Evolutionary conservation across 345 rosid genomes (phyloP).

Genomic region (Abelmoschus esculentus): DNA sequence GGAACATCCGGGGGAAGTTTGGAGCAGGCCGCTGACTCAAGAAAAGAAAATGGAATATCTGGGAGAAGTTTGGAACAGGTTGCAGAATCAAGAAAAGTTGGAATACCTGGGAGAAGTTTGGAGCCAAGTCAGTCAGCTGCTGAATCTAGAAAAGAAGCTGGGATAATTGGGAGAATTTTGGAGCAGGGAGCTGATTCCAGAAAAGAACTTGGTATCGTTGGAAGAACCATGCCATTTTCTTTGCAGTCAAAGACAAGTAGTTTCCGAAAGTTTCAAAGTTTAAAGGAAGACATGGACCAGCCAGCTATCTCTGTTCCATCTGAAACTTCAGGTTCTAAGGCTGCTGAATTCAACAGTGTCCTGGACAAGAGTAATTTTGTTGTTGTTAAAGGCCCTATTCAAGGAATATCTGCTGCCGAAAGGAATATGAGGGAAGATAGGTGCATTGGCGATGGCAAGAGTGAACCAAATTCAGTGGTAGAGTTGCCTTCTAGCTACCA

Average conservation of each 20-base stretch:
- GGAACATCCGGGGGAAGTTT: background rate
- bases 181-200: conserved; percentile 15
- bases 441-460: conserved; percentile 37
- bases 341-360: conserved; percentile 32
- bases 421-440: conserved; percentile 51
- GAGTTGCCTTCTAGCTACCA: conserved; percentile 49
- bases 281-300: conserved; percentile 56
- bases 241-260: conserved; percentile 74
- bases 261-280: conserved; percentile 45
- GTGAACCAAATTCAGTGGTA: conserved; percentile 32
- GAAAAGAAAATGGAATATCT: conserved; percentile 43
- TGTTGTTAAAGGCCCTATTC: conserved; percentile 35
- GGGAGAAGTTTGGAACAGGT: conserved; percentile 9
- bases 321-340: conserved; percentile 38
- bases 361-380: conserved; percentile 38
- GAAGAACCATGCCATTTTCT: conserved; percentile 95
- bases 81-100: conserved; percentile 10
- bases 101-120: conserved; percentile 11
- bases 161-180: conserved; percentile 7
- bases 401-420: conserved; percentile 43
- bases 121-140: conserved; percentile 5
- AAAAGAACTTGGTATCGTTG: conserved; percentile 43
- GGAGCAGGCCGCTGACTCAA: conserved; percentile 42
- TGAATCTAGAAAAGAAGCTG: conserved; percentile 18
- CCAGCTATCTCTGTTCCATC: conserved; percentile 32